Percentiles rank a stretch among this genome's conserved stretches.
Conservation (phyloP, 2,329 filamentous ascomycete species). For the Colletotrichum shisoi region DNA sequence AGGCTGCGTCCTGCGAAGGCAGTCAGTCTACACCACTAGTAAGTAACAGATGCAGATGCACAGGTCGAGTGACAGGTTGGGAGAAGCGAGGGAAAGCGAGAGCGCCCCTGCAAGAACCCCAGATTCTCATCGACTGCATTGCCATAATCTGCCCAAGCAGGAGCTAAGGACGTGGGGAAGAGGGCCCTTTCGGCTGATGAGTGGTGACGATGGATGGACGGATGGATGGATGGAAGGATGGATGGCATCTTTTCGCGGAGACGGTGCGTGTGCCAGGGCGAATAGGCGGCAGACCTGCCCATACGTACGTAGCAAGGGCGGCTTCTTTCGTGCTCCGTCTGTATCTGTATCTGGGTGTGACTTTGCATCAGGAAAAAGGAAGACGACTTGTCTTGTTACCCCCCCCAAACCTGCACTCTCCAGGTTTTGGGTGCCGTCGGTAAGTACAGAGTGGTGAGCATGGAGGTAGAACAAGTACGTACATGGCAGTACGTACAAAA, state of each 20-base stretch:
- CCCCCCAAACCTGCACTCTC: conserved; percentile 23
- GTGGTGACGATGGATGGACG: neutral
- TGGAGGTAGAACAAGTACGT: neutral
- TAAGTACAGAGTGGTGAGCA: neutral
- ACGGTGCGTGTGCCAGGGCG: neutral
- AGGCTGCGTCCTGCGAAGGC: neutral
- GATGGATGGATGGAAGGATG: too few species aligned
- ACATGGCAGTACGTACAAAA: conserved; percentile 14
- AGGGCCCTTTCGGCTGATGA: conserved; percentile 6
- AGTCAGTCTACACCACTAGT: too few species aligned
- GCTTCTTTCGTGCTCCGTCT: neutral
- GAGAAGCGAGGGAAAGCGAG: neutral
- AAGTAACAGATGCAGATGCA: neutral
- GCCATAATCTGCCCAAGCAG: conserved; percentile 3
- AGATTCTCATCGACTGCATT: conserved; percentile 17
- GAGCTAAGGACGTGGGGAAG: conserved; percentile 12
- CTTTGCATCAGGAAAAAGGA: neutral
- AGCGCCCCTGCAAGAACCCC: conserved; percentile 5
- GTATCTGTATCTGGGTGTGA: neutral
- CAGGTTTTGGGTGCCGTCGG: conserved; percentile 25
- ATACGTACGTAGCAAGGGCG: neutral
- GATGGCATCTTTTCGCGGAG: neutral
- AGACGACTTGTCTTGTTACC: conserved; percentile 9
- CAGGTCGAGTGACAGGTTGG: neutral
- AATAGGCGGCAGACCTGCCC: neutral